Conservation (phyloP, 345 rosid genomes). For the Acer campestre region DNA sequence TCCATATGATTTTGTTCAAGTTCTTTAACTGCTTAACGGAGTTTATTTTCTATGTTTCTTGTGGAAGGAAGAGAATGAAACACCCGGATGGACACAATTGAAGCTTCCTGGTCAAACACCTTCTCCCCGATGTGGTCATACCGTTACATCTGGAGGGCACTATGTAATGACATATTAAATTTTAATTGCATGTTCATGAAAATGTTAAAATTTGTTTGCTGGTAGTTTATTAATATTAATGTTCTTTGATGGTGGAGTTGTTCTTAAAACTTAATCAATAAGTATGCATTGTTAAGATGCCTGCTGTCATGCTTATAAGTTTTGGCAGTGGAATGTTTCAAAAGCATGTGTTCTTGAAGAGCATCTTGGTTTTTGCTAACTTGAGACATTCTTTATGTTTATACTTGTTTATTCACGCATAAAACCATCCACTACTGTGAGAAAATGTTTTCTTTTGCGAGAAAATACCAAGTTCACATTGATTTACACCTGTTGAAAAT, state of each 20-base stretch:
- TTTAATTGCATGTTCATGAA: constrained; percentile 1
- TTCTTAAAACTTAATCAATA: constrained; percentile 4
- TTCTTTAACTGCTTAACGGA: constrained; percentile 25
- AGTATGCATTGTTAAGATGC: neutral
- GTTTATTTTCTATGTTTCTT: constrained; percentile 46
- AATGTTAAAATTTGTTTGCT: neutral
- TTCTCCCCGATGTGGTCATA: constrained; percentile 92
- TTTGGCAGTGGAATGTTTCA: neutral
- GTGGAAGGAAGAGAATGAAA: constrained; percentile 94
- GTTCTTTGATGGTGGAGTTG: neutral
- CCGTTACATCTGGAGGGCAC: constrained; percentile 88
- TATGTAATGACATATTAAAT: constrained; percentile 52
- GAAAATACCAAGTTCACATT: neutral
- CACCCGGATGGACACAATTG: constrained; percentile 98
- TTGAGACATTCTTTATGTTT: neutral
- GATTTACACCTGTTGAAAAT: too few relatives aligned
- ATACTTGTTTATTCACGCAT: neutral
- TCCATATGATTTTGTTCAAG: constrained; percentile 11
- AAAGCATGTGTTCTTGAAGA: constrained; percentile 1
- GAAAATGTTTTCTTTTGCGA: too few relatives aligned
- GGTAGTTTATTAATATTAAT: neutral
- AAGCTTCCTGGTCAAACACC: constrained; percentile 99
- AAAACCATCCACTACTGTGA: too few relatives aligned
- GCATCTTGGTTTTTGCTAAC: neutral
- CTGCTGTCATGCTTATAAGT: neutral